phyloP scores from a whole-genome alignment of 192 early-diverging fungal species.

The Spizellomyces sp. region DNA sequence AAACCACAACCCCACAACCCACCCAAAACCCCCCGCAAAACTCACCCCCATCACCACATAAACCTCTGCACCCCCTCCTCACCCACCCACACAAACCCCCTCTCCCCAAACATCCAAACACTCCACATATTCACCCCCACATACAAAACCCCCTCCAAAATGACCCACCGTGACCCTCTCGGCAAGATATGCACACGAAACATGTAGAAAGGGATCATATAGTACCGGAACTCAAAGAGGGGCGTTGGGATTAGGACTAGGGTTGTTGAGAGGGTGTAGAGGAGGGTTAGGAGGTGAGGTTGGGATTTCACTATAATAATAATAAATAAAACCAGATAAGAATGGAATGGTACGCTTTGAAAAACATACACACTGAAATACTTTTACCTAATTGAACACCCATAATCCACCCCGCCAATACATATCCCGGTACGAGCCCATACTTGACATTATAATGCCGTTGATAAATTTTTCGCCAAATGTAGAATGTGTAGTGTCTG shows the following conservation, averaged over 20 bases:
- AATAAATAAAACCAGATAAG: neutral
- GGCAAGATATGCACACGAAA: constrained; percentile 65
- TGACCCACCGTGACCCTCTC: neutral
- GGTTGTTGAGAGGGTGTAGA: constrained; percentile 53
- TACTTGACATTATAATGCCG: constrained; percentile 59
- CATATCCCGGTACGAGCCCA: constrained; percentile 67
- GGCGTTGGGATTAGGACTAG: constrained; percentile 87
- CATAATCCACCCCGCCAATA: constrained; percentile 46
- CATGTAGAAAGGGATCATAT: constrained; percentile 83
- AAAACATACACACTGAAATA: too few species aligned
- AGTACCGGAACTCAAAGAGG: constrained; percentile 94
- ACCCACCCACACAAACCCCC: constrained; percentile 75
- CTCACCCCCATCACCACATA: constrained; percentile 98
- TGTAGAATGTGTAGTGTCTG: constrained; percentile 93
- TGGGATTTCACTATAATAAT: constrained; percentile 22
- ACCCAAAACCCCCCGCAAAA: too few species aligned
- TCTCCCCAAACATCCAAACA: constrained; percentile 72
- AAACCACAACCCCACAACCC: too few species aligned
- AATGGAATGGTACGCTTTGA: neutral
- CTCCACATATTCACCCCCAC: constrained; percentile 65
- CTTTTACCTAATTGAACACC: constrained; percentile 50
- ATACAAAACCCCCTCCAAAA: constrained; percentile 57
- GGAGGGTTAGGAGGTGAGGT: constrained; percentile 56
- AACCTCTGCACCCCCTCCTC: constrained; percentile 81
- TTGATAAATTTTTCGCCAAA: constrained; percentile 83